Percentiles rank a stretch among this genome's conserved stretches.
phyloP scores from a whole-genome alignment of 2,329 filamentous ascomycete species.

The Stachybotrys elegans region DNA sequence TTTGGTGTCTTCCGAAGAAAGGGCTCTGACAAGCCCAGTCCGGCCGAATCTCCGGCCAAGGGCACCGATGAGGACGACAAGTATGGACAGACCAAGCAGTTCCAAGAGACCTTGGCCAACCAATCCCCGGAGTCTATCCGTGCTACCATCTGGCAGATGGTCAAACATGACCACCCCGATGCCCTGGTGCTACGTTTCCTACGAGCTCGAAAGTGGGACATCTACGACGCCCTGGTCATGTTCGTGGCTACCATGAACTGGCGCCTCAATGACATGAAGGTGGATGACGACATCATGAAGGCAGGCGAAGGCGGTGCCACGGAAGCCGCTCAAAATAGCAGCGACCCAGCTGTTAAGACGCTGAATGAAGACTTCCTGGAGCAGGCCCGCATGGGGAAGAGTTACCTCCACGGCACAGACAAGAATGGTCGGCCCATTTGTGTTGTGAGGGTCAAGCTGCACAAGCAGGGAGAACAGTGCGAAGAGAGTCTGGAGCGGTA shows the following conservation, averaged over 20 bases:
- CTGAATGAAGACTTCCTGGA: slow-evolving; percentile 70
- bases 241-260: slow-evolving; percentile 90
- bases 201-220: slow-evolving; percentile 90
- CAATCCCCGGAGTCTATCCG: slow-evolving; percentile 75
- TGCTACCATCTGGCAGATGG: slow-evolving; percentile 83
- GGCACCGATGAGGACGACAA: slow-evolving; percentile 70
- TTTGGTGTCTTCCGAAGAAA: slow-evolving; percentile 64
- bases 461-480: slow-evolving; percentile 76
- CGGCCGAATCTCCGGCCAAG: slow-evolving; percentile 29
- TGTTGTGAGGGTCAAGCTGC: slow-evolving; percentile 75
- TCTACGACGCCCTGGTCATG: slow-evolving; percentile 91
- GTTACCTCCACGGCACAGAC: slow-evolving; percentile 83
- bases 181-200: slow-evolving; percentile 76
- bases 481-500: slow-evolving; percentile 80
- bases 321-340: slow-evolving; percentile 50
- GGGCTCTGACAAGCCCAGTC: slow-evolving; percentile 42
- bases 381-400: slow-evolving; percentile 87
- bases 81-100: slow-evolving; percentile 84
- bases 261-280: slow-evolving; percentile 76
- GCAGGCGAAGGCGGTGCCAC: slow-evolving; percentile 66
- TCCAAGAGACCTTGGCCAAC: slow-evolving; percentile 73
- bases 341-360: slow-evolving; percentile 61
- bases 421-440: slow-evolving; percentile 82
- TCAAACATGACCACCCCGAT: slow-evolving; percentile 93
- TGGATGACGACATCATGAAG: slow-evolving; percentile 82